Conservation (phyloP, 75 land plant species). For the Sequoia sempervirens region DNA sequence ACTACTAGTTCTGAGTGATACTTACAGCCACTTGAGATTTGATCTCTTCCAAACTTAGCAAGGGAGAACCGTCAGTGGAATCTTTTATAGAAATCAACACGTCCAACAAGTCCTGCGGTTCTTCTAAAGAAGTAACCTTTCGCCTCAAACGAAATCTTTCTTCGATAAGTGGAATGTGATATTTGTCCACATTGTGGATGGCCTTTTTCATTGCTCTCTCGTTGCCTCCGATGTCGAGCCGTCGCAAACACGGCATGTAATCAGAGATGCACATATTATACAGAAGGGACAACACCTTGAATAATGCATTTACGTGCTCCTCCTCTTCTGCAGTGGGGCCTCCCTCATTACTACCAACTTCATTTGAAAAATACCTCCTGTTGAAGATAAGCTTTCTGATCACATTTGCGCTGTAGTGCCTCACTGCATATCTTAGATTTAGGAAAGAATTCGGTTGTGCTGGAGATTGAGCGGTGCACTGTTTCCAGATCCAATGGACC, state of each 20-base stretch:
- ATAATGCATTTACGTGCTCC: conserved; percentile 26
- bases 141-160: too few relatives aligned
- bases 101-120: too few relatives aligned
- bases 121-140: too few relatives aligned
- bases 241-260: background rate
- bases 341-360: too few relatives aligned
- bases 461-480: background rate
- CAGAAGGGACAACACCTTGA: conserved; percentile 5
- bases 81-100: background rate
- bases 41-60: too few relatives aligned
- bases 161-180: conserved; percentile 9
- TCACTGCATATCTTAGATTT: conserved; percentile 12
- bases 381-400: too few relatives aligned
- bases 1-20: too few relatives aligned
- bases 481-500: too few relatives aligned
- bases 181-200: background rate
- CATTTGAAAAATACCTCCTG: too few relatives aligned
- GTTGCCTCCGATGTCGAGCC: conserved; percentile 28
- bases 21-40: conserved; percentile 6
- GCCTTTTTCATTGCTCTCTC: conserved; percentile 26
- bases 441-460: background rate
- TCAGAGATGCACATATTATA: too few relatives aligned
- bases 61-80: too few relatives aligned
- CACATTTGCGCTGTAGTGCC: too few relatives aligned
- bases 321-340: conserved; percentile 16